Conservation (phyloP, 2,329 filamentous ascomycete species). For the Zasmidium angulare region DNA sequence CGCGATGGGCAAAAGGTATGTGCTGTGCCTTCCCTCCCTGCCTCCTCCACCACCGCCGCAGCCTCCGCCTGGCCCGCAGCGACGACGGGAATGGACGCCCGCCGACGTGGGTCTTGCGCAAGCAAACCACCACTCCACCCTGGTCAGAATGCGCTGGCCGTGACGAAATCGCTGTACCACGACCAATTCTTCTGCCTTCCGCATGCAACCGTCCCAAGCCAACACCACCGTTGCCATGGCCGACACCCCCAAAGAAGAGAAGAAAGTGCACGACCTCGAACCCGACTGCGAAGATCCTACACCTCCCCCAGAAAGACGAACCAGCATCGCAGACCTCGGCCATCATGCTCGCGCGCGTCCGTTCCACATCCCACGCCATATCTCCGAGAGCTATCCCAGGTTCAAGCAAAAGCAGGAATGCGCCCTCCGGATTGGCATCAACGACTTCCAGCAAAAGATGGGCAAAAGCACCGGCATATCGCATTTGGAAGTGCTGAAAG, state of each 20-base stretch:
- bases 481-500: slow-evolving; percentile 26
- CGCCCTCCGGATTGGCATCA: slow-evolving; percentile 33
- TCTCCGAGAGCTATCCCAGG: slow-evolving; percentile 31
- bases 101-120: slow-evolving; percentile 1
- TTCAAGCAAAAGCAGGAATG: slow-evolving; percentile 35
- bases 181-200: no score
- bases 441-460: slow-evolving; percentile 34
- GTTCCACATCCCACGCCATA: slow-evolving; percentile 33
- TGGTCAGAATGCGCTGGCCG: slow-evolving; percentile 4
- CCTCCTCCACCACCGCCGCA: slow-evolving; percentile 8
- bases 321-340: slow-evolving; percentile 24
- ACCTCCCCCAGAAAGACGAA: slow-evolving; percentile 5
- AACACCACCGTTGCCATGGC: slow-evolving; percentile 17
- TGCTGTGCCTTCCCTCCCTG: slow-evolving; percentile 1
- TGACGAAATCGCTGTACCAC: not conserved
- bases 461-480: slow-evolving; percentile 29
- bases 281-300: slow-evolving; percentile 14
- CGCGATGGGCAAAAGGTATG: slow-evolving; percentile 34
- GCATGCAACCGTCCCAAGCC: not conserved
- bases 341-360: slow-evolving; percentile 37
- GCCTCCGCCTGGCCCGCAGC: no score
- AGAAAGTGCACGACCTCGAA: slow-evolving; percentile 29
- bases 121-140: slow-evolving; percentile 3
- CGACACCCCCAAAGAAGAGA: slow-evolving; percentile 19
- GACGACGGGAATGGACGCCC: no score